Evolutionary conservation across 2,329 filamentous ascomycete species (phyloP).

Genomic region (Aureobasidium musti): DNA sequence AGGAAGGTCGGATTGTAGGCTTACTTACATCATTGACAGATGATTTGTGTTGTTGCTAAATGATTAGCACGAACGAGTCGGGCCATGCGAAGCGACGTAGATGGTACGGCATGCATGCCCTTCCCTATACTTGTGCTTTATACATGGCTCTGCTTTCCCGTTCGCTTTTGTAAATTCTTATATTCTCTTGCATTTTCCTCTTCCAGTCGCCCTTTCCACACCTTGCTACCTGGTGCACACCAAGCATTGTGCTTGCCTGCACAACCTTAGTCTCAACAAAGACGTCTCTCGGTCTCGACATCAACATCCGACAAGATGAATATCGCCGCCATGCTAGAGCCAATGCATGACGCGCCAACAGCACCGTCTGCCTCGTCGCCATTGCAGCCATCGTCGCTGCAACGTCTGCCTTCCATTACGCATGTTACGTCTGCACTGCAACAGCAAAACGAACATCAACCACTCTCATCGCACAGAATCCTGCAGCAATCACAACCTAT

Average conservation of each 20-base stretch:
- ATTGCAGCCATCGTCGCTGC: background rate
- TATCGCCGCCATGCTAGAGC: slow-evolving; percentile 16
- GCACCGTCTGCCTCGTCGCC: background rate
- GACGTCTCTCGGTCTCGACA: background rate
- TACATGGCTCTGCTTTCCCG: background rate
- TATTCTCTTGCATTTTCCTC: background rate
- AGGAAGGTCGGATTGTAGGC: background rate
- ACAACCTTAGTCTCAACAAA: background rate
- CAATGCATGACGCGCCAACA: background rate
- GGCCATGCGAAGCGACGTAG: background rate
- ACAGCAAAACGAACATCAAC: background rate
- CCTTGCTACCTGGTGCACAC: background rate
- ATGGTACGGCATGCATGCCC: background rate
- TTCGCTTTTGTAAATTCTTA: background rate
- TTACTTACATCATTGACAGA: background rate
- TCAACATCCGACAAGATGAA: background rate
- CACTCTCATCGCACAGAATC: background rate
- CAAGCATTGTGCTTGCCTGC: background rate
- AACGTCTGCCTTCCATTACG: background rate
- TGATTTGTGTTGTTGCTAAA: background rate
- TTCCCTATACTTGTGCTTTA: background rate
- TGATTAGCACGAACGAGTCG: background rate
- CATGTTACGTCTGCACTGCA: background rate
- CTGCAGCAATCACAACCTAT: background rate
- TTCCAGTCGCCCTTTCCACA: background rate